Base-by-base conservation (phyloP, 306 rosid species). In the Cucurbita pepo region DNA sequence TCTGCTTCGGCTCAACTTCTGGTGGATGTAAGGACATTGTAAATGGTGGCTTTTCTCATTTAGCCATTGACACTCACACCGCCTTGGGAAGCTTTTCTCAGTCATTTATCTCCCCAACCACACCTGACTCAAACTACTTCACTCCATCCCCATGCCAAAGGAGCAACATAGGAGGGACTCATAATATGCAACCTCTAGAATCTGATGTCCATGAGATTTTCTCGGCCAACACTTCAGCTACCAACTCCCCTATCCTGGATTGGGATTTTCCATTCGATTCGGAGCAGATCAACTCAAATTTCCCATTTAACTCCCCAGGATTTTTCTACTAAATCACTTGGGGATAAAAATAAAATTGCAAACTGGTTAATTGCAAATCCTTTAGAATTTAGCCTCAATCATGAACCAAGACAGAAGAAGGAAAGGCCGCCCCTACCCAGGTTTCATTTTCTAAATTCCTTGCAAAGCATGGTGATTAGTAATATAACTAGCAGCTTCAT, bases 1-100 rank as follows among this genome's bases (percentile, higher is more conserved):
- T 88, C 81, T 77, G 88, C 76, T 85, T 85, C 58, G 90, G 91
- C 79, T 84, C 95, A 19, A 79, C 85, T 75, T 74, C 92, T 7
- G 74, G 57, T 41, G 91, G 81, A 78, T 71, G 79, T 78, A 66
- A 64, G 76, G 59, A 64, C 15, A 59, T 45, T n/a, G 43, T 34
- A 59, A 41, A 45, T 38, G 56, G 9, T 16, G 67, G 56, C 54
- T 79, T 79, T 12, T 61, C 79, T 22, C 76, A 8, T 58, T 57
- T 60, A 58, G 56, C 56, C 22, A 15, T 59, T 4, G 70, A 74
- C 45, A 48, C 55, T 36, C 79, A 77, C 22, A 66, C 78, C 10
- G 21, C 83, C 80, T 54, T 81, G 73, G 80, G 83, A 64, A 78
- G 65, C 75, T 69, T 77, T 76, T 69, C 87, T 10, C 84, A 80